These are phyloP conservation scores for Candida dajiaensis DNA, from an alignment of 805 yeast genomes.

Conservation along the genomic window DNA sequence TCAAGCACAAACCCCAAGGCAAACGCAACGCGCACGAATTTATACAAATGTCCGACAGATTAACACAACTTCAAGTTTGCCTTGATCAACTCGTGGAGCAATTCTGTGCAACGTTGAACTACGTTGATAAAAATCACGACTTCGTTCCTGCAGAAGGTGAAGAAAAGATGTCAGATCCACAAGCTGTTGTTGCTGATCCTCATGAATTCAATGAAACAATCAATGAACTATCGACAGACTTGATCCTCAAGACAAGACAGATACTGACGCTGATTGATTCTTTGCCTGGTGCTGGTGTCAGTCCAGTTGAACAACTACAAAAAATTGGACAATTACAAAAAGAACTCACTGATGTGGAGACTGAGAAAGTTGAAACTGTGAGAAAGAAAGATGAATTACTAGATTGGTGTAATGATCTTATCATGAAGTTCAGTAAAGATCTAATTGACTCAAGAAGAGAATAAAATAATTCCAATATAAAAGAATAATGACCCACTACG, in stretches of 20 bases:
- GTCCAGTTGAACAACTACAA: slow-evolving; percentile 65
- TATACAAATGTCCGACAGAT: slow-evolving; percentile 72
- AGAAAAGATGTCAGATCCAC: slow-evolving; percentile 57
- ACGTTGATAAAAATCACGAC: slow-evolving; percentile 72
- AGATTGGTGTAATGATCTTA: slow-evolving; percentile 59
- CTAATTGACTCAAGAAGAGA: slow-evolving; percentile 29
- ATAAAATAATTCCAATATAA: too few species aligned
- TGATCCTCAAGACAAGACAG: slow-evolving; percentile 81
- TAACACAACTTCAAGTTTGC: slow-evolving; percentile 86
- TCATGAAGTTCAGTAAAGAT: slow-evolving; percentile 39
- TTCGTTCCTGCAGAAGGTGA: slow-evolving; percentile 45
- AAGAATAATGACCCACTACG: neutral
- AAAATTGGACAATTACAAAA: slow-evolving; percentile 56
- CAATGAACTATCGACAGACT: slow-evolving; percentile 77
- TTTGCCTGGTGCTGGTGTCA: slow-evolving; percentile 87
- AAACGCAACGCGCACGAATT: too few species aligned
- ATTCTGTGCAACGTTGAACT: slow-evolving; percentile 71
- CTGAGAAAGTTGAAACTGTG: slow-evolving; percentile 49
- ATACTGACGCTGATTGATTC: slow-evolving; percentile 80
- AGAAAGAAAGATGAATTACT: slow-evolving; percentile 58
- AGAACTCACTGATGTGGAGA: slow-evolving; percentile 57
- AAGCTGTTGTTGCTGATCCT: slow-evolving; percentile 49
- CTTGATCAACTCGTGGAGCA: slow-evolving; percentile 75
- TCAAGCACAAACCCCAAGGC: too few species aligned
- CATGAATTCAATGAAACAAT: slow-evolving; percentile 38